These are phyloP conservation scores for Agaricus blazei DNA, from an alignment of 768 basidiomycete genomes.

Conservation along the genomic window DNA sequence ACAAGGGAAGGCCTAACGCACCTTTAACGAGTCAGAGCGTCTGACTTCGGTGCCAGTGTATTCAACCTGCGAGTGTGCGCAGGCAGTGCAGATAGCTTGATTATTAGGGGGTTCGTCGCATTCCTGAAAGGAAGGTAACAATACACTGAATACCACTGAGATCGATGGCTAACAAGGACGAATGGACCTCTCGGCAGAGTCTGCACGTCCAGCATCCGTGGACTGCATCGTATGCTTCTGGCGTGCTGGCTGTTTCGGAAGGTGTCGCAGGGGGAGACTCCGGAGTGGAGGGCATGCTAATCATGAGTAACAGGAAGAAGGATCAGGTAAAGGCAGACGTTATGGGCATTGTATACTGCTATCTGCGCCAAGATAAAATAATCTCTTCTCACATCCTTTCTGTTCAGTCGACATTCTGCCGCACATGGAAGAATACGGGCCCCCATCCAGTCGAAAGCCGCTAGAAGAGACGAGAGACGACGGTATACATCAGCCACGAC, in stretches of 20 bases:
- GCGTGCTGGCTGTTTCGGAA: slow-evolving; percentile 41
- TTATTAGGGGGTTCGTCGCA: slow-evolving; percentile 71
- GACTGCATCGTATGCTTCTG: slow-evolving; percentile 75
- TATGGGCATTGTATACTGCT: no score
- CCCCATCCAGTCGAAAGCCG: no score
- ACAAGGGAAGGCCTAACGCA: slow-evolving; percentile 41
- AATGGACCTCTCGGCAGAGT: slow-evolving; percentile 72
- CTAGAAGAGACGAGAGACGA: no score
- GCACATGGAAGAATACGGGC: no score
- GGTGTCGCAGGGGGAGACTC: slow-evolving; percentile 29
- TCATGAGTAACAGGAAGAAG: no score
- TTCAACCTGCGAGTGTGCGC: slow-evolving; percentile 73
- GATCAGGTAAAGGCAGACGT: no score
- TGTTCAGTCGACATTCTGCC: no score
- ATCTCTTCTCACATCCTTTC: no score
- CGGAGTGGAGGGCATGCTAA: slow-evolving; percentile 30
- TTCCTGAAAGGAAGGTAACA: slow-evolving; percentile 45
- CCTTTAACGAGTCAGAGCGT: slow-evolving; percentile 81
- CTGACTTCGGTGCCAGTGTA: slow-evolving; percentile 84
- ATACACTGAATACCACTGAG: no score
- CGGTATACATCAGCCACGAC: no score
- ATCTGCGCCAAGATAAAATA: no score
- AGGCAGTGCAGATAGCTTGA: slow-evolving; percentile 67
- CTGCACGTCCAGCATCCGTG: slow-evolving; percentile 88
- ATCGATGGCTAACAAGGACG: no score